phyloP scores from a whole-genome alignment of 768 basidiomycete species.

The Leccinum arenicola region DNA sequence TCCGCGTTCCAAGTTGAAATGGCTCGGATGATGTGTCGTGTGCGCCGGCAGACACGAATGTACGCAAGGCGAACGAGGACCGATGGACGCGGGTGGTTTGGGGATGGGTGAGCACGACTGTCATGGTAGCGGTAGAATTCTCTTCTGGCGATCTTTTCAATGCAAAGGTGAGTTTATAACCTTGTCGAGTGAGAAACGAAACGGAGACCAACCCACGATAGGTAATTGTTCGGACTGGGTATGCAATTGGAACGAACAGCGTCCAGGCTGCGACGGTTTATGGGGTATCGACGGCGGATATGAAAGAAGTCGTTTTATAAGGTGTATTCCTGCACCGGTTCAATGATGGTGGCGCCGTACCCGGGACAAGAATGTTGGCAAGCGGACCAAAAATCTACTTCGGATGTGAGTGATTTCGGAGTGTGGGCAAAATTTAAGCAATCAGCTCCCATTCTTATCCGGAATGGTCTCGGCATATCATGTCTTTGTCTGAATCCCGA shows the following conservation, averaged over 20 bases:
- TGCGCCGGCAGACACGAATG: not conserved
- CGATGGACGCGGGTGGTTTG: slow-evolving; percentile 2
- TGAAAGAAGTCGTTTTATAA: slow-evolving; percentile 3
- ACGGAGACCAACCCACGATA: slow-evolving; percentile 1
- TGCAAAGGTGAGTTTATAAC: slow-evolving; percentile 13
- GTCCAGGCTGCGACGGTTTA: not conserved
- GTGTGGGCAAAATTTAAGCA: not conserved
- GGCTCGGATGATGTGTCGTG: not conserved
- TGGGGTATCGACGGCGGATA: slow-evolving; percentile 3
- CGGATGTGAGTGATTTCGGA: slow-evolving; percentile 4
- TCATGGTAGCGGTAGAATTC: slow-evolving; percentile 12
- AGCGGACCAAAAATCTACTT: not conserved
- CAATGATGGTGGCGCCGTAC: slow-evolving; percentile 9
- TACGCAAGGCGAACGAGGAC: slow-evolving; percentile 1
- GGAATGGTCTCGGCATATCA: not conserved
- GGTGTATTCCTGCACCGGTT: slow-evolving; percentile 10
- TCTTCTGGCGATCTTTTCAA: not conserved
- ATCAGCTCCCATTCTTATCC: slow-evolving; percentile 6
- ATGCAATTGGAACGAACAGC: slow-evolving; percentile 1
- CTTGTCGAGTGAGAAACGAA: not conserved
- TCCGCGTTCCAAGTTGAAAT: not conserved
- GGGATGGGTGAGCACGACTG: slow-evolving; percentile 7
- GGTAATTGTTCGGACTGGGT: not conserved
- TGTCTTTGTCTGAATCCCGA: not conserved
- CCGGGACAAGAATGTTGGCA: not conserved